Percentiles rank a stretch among this genome's conserved stretches.
Evolutionary conservation across 2,329 filamentous ascomycete genomes (phyloP).

Genomic region (Fusarium austroafricanum): DNA sequence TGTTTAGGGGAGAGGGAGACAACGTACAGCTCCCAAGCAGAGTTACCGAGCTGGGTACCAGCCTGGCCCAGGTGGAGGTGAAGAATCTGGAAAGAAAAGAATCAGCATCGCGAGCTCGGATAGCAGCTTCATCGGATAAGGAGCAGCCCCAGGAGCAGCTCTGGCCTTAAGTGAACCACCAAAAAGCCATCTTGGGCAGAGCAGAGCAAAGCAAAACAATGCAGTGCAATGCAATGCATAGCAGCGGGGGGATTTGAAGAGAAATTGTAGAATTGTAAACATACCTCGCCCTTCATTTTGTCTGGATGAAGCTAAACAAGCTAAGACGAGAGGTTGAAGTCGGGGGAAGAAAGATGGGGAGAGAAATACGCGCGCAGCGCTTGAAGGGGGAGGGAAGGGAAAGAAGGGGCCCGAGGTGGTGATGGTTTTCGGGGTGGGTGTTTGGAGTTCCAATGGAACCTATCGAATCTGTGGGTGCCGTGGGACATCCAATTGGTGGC

Average conservation of each 20-base stretch:
- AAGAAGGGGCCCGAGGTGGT: conserved; percentile 46
- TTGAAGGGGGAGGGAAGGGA: conserved; percentile 45
- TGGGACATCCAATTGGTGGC: conserved; percentile 43
- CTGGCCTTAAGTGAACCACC: conserved; percentile 39
- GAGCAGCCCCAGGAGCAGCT: conserved; percentile 18
- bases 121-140: conserved; percentile 20
- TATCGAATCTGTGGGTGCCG: conserved; percentile 39
- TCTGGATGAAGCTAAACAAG: conserved; percentile 42
- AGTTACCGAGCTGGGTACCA: conserved; percentile 79
- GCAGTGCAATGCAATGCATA: conserved; percentile 7
- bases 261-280: conserved; percentile 39
- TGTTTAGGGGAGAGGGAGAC: conserved; percentile 41
- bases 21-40: conserved; percentile 80
- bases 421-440: conserved; percentile 51
- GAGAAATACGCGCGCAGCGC: conserved; percentile 53
- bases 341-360: conserved; percentile 36
- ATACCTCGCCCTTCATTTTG: conserved; percentile 70
- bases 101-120: conserved; percentile 34
- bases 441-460: conserved; percentile 43
- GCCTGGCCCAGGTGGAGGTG: conserved; percentile 75
- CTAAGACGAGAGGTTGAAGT: conserved; percentile 36
- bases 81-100: conserved; percentile 62
- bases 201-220: conserved; percentile 4
- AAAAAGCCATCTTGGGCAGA: conserved; percentile 18
- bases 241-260: background rate